Evolutionary conservation across 495 filamentous ascomycete genomes (phyloP), one percentile per base, ranked within the genome.

Genomic region (Staphylotrichum tortipilum): DNA sequence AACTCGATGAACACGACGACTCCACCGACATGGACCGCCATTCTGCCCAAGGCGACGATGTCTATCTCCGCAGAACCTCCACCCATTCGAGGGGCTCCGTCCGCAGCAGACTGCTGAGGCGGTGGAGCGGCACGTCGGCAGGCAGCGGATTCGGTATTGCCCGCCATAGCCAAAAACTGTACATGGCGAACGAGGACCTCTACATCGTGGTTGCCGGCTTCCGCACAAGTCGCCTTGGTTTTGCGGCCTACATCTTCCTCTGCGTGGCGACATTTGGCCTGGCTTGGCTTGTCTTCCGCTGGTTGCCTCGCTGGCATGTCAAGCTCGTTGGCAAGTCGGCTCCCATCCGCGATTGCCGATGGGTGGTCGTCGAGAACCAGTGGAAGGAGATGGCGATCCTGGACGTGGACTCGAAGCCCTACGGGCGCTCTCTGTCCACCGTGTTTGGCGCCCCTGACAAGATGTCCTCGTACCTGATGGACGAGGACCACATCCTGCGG

Each of bases 361-460:
- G 94, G 92, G 85, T 94, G 43, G 91, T 91, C 29, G 77, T 95
- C 57, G 94, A 91, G 79, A 95, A 97, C 58, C 89, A 95, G 78
- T 96, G 92, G 89, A 86, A 85, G 31, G 89, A 95, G 67, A 86
- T 95, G 64, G 72, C 74, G 5, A 76, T 92, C 22, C 79, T 89
- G 45, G 52, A 80, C 44, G 72, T 95, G 22, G 67, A 76, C 37
- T 75, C 71, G 17, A 75, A 83, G 56, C 66, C 68, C 0, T 97
- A 96, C 62, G 89, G 86, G 3, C 81, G 84, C 30, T 78, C 84
- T 1, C 71, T 97, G 43, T 94, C 90, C 9, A 88, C 89, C 0
- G 83, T 99, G 5, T 97, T 97, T 62, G 85, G 87, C 1, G 61
- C 77, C 18, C 69, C 80, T 14, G 72, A 72, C 24, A 80, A 81